Conservation (phyloP, 345 rosid species). For the Citrus maxima region DNA sequence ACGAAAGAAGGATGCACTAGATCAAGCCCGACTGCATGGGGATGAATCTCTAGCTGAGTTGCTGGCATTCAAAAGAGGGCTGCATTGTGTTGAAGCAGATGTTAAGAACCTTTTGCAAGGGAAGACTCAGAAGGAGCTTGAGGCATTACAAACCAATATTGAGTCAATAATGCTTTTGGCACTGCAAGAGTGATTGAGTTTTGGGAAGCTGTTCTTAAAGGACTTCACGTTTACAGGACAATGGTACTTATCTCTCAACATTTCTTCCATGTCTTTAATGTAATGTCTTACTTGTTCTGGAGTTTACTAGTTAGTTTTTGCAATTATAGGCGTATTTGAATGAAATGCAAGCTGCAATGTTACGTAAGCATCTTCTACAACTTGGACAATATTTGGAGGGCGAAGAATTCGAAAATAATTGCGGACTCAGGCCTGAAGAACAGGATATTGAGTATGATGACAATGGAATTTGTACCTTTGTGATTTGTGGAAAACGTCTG, state of each 20-base stretch:
- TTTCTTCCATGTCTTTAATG: background rate
- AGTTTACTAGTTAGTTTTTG: constrained; percentile 13
- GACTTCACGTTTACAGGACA: constrained; percentile 87
- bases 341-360: constrained; percentile 83
- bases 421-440: constrained; percentile 26
- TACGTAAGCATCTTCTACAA: constrained; percentile 64
- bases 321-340: constrained; percentile 72
- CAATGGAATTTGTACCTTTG: constrained; percentile 21
- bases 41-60: constrained; percentile 91
- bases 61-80: constrained; percentile 85
- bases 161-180: constrained; percentile 79
- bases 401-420: constrained; percentile 32
- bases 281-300: background rate
- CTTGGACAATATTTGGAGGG: constrained; percentile 64
- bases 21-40: constrained; percentile 90
- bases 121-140: constrained; percentile 70
- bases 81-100: constrained; percentile 83
- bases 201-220: constrained; percentile 90
- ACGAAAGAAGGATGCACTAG: constrained; percentile 75
- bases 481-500: background rate
- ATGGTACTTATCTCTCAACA: constrained; percentile 44
- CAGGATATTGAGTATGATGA: constrained; percentile 53
- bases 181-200: constrained; percentile 90
- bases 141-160: constrained; percentile 58
- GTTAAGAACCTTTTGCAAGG: constrained; percentile 73